phyloP scores from a whole-genome alignment of 768 basidiomycete genomes.

The Pholiota molesta region DNA sequence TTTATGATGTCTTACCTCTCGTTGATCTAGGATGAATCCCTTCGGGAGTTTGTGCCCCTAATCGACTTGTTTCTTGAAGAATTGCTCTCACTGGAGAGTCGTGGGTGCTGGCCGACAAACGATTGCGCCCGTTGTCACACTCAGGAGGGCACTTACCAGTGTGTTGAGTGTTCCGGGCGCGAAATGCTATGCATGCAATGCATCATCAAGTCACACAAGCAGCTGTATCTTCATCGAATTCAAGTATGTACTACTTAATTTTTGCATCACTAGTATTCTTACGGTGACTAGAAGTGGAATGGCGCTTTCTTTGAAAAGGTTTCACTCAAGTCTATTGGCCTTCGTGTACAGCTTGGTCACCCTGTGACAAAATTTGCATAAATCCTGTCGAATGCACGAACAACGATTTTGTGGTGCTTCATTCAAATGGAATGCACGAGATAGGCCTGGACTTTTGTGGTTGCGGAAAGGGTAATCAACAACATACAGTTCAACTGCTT shows the following conservation, averaged over 20 bases:
- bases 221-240: background rate
- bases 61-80: background rate
- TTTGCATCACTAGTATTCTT: too few relatives aligned
- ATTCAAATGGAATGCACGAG: constrained; percentile 32
- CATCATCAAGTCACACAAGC: background rate
- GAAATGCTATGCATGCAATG: background rate
- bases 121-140: background rate
- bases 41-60: background rate
- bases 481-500: constrained; percentile 32
- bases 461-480: constrained; percentile 20
- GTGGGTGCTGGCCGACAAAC: background rate
- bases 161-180: background rate
- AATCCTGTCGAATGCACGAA: constrained; percentile 8
- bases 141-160: background rate
- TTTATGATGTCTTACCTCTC: too few relatives aligned
- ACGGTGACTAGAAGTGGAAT: constrained; percentile 19
- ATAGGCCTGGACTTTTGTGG: constrained; percentile 36
- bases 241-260: too few relatives aligned
- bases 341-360: constrained; percentile 33
- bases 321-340: constrained; percentile 25
- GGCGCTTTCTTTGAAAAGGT: constrained; percentile 16
- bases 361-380: constrained; percentile 16
- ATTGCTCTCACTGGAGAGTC: background rate
- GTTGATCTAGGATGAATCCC: background rate
- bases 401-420: constrained; percentile 34